These are phyloP conservation scores for Asterionellopsis glacialis DNA, from an alignment of 108 stramenopile genomes.

Conservation along the genomic window DNA sequence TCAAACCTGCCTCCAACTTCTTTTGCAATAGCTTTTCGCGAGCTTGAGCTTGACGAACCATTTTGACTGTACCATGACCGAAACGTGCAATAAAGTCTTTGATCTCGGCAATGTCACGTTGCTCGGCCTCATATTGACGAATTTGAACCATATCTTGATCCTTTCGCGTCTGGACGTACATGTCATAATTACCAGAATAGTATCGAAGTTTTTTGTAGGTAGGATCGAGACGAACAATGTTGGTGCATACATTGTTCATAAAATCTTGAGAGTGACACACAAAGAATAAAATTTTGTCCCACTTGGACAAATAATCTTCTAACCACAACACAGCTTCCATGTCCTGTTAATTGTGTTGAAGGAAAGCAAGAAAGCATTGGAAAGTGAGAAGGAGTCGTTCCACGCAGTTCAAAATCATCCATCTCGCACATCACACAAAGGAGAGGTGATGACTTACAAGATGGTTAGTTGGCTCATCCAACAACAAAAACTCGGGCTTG, in stretches of 20 bases:
- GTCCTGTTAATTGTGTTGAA: slow-evolving; percentile 10
- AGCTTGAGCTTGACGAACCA: slow-evolving; percentile 91
- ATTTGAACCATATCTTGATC: slow-evolving; percentile 96
- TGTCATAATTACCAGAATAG: slow-evolving; percentile 97
- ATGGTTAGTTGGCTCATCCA: slow-evolving; percentile 57
- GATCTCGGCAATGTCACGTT: slow-evolving; percentile 94
- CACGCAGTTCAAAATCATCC: too few species aligned
- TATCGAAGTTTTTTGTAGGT: slow-evolving; percentile 90
- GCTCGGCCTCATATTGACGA: slow-evolving; percentile 94
- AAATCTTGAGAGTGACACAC: slow-evolving; percentile 98
- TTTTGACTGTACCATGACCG: slow-evolving; percentile 94
- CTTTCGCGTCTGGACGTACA: slow-evolving; percentile 85
- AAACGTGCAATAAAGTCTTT: slow-evolving; percentile 95
- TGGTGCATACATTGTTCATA: slow-evolving; percentile 96
- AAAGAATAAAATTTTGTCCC: slow-evolving; percentile 92
- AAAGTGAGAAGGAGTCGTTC: background rate
- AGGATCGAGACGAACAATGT: slow-evolving; percentile 91
- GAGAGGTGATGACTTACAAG: slow-evolving; percentile 2
- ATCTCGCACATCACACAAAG: too few species aligned
- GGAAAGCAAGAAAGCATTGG: background rate
- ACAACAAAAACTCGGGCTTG: slow-evolving; percentile 47
- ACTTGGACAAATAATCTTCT: slow-evolving; percentile 92
- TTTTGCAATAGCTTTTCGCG: slow-evolving; percentile 89
- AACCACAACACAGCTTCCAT: slow-evolving; percentile 99
- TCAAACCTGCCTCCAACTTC: slow-evolving; percentile 88